Conservation (phyloP, 306 rosid species). For the Begonia loranthoides region DNA sequence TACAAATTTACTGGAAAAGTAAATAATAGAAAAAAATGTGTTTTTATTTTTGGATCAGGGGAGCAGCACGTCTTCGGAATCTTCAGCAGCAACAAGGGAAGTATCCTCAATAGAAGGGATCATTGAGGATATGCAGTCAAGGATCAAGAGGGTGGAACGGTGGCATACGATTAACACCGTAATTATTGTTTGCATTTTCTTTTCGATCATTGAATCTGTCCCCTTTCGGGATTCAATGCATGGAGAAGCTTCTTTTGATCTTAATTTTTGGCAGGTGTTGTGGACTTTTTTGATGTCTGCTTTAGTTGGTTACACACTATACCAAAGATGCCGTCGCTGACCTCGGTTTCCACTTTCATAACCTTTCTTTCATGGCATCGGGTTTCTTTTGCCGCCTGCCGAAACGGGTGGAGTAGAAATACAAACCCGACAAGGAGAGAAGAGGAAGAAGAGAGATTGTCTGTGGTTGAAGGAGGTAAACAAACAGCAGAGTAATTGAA, state of each 20-base stretch:
- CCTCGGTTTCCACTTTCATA: not conserved
- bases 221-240: too few relatives aligned
- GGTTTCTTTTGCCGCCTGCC: too few relatives aligned
- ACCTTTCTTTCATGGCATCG: not conserved
- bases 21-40: too few relatives aligned
- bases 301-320: conserved; percentile 86
- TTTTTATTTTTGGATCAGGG: conserved; percentile 33
- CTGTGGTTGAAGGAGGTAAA: too few relatives aligned
- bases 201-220: too few relatives aligned
- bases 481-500: too few relatives aligned
- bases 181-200: not conserved
- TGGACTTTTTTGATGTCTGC: conserved; percentile 98
- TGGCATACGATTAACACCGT: conserved; percentile 96
- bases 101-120: conserved; percentile 58
- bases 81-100: conserved; percentile 56
- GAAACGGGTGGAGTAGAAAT: too few relatives aligned
- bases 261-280: conserved; percentile 41
- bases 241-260: not conserved
- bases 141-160: conserved; percentile 81
- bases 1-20: too few relatives aligned
- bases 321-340: conserved; percentile 72
- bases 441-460: too few relatives aligned
- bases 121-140: conserved; percentile 88
- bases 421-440: too few relatives aligned
- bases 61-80: conserved; percentile 66